Evolutionary conservation across 1,139 yeast species (phyloP), one percentile per base, ranked within the genome.

Genomic region (Pichia sp.): DNA sequence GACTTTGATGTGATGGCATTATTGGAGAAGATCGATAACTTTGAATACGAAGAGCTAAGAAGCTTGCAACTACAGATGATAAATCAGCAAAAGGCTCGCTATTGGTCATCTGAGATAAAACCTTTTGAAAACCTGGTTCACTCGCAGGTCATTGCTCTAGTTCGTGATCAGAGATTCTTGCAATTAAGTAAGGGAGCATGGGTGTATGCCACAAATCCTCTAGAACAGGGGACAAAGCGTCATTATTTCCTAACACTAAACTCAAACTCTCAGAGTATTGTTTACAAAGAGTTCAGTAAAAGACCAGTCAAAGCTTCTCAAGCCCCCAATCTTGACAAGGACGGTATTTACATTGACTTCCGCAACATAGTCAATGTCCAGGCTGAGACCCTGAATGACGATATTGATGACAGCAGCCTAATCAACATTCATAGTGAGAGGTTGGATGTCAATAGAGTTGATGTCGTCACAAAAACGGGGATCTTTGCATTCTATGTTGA

Each of bases 171-270:
- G 58, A 67, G 94, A 47, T 75, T 81, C 30, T 62, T 81, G 38
- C 78, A 78, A 50, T 59, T 86, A 35, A 73, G 85, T 29, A 75
- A 74, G 48, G 95, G 96, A 4, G 73, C 85, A 3, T 85, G 94
- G 94, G 91, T 83, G n/a, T 78, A 67, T 50, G 69, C 80, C 3
- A 82, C 77, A 36, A 62, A 67, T 37, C 86, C 86, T 32, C 67
- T 77, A 2, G 75, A 72, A 38, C 53, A 64, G 18, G 55, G 58
- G 19, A 54, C 58, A 18, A 24, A 32, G 17, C 26, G 20, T n/a
- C 44, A 42, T 32, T 77, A 68, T 53, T 84, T 74, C 53, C 66
- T 84, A 29, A 66, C 75, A 9, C 62, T 85, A 30, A 77, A 91
- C 2, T 86, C 93, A n/a, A 79, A 81, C 55, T 71, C 84, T 50